Conservation (phyloP, 1,284 basidiomycete species). For the Agaricales sp. region DNA sequence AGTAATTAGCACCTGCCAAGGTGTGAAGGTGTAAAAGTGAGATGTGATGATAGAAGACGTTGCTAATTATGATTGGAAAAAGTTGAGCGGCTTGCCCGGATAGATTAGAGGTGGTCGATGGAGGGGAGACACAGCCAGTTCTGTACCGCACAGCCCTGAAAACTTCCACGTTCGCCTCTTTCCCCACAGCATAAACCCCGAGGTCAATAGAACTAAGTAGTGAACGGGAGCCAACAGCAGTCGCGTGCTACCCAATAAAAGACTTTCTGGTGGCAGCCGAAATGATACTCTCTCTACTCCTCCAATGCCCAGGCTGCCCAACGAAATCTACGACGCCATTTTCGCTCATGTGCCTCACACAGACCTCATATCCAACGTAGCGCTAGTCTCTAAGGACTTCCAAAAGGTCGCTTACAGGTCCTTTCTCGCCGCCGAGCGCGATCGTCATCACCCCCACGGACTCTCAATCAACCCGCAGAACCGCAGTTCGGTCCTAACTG, state of each 20-base stretch:
- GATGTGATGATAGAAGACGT: no score
- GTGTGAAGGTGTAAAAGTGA: no score
- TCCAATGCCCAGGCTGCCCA: not conserved
- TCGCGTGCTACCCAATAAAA: constrained; percentile 1
- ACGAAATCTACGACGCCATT: not conserved
- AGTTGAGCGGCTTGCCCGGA: no score
- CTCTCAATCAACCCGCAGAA: not conserved
- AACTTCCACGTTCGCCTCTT: not conserved
- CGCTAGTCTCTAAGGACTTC: not conserved
- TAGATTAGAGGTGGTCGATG: no score
- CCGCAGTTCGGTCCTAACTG: not conserved
- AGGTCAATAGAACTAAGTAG: no score
- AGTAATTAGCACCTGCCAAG: no score
- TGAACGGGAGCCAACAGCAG: no score
- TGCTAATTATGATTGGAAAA: no score
- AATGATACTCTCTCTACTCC: not conserved
- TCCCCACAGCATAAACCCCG: not conserved
- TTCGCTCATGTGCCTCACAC: not conserved
- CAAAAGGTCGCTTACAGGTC: not conserved
- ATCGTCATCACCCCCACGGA: not conserved
- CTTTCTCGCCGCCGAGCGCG: not conserved
- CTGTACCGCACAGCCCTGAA: not conserved
- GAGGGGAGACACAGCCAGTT: not conserved
- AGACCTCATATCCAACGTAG: not conserved
- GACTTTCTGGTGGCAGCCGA: not conserved